A percentile compares a stretch with the other conserved stretches of the same genome.
phyloP scores from a whole-genome alignment of 768 basidiomycete species.

The Leccinum longicurvipes region DNA sequence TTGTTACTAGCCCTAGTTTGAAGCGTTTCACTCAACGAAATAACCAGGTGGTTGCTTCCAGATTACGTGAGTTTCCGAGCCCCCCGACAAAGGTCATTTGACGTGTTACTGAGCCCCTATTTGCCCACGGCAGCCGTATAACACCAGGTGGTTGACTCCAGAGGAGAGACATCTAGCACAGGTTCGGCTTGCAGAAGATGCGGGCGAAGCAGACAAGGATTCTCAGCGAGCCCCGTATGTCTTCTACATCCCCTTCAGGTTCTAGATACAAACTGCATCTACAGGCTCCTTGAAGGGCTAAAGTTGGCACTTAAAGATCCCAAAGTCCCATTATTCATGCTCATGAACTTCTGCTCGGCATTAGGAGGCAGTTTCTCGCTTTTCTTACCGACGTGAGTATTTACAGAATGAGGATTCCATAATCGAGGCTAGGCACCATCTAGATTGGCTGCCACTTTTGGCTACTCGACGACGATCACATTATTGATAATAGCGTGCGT shows the following conservation, averaged over 20 bases:
- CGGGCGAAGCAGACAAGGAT: slow-evolving; percentile 64
- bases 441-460: slow-evolving; percentile 58
- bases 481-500: slow-evolving; percentile 60
- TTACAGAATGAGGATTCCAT: background rate
- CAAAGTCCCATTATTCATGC: slow-evolving; percentile 49
- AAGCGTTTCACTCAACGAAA: background rate
- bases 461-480: slow-evolving; percentile 58
- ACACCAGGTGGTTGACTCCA: slow-evolving; percentile 55
- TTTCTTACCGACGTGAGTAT: slow-evolving; percentile 51
- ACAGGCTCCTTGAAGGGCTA: slow-evolving; percentile 28
- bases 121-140: slow-evolving; percentile 43
- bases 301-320: slow-evolving; percentile 55
- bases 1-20: background rate
- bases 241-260: background rate
- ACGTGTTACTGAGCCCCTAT: too few species aligned
- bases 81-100: background rate
- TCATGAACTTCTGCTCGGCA: slow-evolving; percentile 51
- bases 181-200: slow-evolving; percentile 63
- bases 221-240: slow-evolving; percentile 54
- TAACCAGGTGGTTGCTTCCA: slow-evolving; percentile 50
- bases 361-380: slow-evolving; percentile 58
- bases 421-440: background rate
- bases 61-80: slow-evolving; percentile 47
- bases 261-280: background rate
- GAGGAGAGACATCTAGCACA: slow-evolving; percentile 57